phyloP scores from a whole-genome alignment of 768 basidiomycete genomes.

The Rhizopogon vulgaris region DNA sequence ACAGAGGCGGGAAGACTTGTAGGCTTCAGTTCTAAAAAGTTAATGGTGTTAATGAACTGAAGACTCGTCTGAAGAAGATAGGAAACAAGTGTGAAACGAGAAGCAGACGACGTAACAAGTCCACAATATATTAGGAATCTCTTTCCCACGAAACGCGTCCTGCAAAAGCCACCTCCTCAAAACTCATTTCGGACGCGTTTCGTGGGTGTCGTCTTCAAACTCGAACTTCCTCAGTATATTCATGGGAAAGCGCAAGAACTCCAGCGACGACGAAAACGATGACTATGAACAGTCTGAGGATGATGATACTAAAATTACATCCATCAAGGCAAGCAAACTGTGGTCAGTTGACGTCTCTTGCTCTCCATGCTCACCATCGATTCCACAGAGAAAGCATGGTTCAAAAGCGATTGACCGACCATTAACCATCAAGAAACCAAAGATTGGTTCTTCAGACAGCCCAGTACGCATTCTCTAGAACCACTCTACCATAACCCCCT shows the following conservation, averaged over 20 bases:
- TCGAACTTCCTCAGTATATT: neutral
- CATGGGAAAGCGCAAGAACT: constrained; percentile 14
- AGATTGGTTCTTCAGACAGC: constrained; percentile 7
- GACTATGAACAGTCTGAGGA: constrained; percentile 6
- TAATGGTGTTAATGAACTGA: neutral
- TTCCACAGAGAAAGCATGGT: neutral
- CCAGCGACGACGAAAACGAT: constrained; percentile 16
- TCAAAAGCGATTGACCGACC: constrained; percentile 7
- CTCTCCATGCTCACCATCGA: neutral
- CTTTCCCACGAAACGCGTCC: constrained; percentile 11
- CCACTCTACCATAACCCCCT: constrained; percentile 10
- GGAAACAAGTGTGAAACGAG: constrained; percentile 1
- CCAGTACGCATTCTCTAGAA: neutral
- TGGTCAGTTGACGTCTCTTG: neutral
- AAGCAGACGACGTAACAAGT: constrained; percentile 15
- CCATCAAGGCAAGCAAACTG: neutral
- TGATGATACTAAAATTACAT: neutral
- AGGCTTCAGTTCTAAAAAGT: constrained; percentile 7
- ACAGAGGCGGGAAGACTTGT: constrained; percentile 31
- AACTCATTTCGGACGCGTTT: constrained; percentile 11
- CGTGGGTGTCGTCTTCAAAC: neutral
- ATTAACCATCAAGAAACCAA: constrained; percentile 33
- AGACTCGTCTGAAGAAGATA: constrained; percentile 10
- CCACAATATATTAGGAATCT: constrained; percentile 27
- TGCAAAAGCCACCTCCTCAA: neutral